Evolutionary conservation across 2,329 filamentous ascomycete species (phyloP), one percentile per base, ranked within the genome.

Genomic region (Acarospora socialis): DNA sequence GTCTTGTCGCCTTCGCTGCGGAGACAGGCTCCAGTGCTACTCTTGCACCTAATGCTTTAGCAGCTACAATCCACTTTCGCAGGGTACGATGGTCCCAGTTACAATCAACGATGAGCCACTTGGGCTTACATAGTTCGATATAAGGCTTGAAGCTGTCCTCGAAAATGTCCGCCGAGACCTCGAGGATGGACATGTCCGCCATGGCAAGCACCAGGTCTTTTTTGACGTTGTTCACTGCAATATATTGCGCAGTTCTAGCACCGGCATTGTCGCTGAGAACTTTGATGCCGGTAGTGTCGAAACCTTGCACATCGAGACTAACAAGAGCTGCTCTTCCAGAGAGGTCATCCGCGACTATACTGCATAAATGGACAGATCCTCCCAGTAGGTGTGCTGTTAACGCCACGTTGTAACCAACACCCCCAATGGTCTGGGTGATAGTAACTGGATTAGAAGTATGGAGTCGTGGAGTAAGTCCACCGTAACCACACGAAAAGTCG

Each of bases 1-100:
- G 61, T 6, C 73, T 66, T 28, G 67, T 62, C 3, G 81, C 71
- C 60, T 95, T 98, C 37, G 72, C 73, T 1, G 70, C 73, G 1
- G 82, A 92, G 5, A 95, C 90, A 1, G 90, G 87, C 55, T 95
- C 90, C 48, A 87, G 92, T 8, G 80, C 79, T 4, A 86, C 66
- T 13, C 63, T 66, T 10, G 70, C 66, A 4, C 60, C 53, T 36
- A 69, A 59, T 2, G 62, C 51, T 36, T 70, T 71, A 25, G 66
- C 75, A 22, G 71, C 60, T n/a, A 56, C 48, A 23, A 86, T 59
- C 73, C 84, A 87, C 30, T 66, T 62, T 22, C 68, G 62, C 2
- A 93, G 68, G 13, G 76, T 70, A 2, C 57, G 49, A 3, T 73
- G 59, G 16, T 69, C 65, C 83, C 87, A 93, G 53, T 95, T 95